A percentile compares a stretch with the other conserved stretches of the same genome.
phyloP scores from a whole-genome alignment of 495 filamentous ascomycete genomes.

The Bathelium albidoporum region DNA sequence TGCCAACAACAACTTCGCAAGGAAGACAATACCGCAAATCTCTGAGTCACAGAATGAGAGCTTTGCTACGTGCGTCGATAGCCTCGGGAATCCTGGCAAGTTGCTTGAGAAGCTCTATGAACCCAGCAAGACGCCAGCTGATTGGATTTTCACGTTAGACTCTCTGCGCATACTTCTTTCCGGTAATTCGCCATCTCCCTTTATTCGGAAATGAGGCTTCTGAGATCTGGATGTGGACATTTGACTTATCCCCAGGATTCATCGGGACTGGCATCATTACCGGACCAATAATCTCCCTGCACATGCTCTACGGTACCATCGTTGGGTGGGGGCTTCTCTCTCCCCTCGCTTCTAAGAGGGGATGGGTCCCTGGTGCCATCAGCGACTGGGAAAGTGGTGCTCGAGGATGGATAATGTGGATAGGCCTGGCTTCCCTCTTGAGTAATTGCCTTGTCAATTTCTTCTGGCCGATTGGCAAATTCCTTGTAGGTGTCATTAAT shows the following conservation, averaged over 20 bases:
- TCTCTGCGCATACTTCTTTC: neutral
- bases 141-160: neutral
- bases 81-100: neutral
- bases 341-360: neutral
- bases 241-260: neutral
- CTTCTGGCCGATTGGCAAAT: too few relatives aligned
- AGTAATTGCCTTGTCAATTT: neutral
- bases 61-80: neutral
- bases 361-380: neutral
- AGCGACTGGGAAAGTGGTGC: neutral
- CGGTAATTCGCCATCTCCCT: neutral
- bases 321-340: neutral
- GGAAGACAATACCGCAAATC: too few relatives aligned
- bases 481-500: too few relatives aligned
- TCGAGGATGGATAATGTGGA: neutral
- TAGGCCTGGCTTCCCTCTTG: neutral
- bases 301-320: neutral
- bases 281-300: neutral
- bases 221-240: neutral
- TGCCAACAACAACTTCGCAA: too few relatives aligned
- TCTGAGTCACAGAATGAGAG: too few relatives aligned
- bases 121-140: too few relatives aligned
- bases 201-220: neutral
- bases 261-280: neutral
- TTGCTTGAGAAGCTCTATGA: neutral